phyloP scores from a whole-genome alignment of 2,329 filamentous ascomycete species.

The Akanthomyces lecanii region DNA sequence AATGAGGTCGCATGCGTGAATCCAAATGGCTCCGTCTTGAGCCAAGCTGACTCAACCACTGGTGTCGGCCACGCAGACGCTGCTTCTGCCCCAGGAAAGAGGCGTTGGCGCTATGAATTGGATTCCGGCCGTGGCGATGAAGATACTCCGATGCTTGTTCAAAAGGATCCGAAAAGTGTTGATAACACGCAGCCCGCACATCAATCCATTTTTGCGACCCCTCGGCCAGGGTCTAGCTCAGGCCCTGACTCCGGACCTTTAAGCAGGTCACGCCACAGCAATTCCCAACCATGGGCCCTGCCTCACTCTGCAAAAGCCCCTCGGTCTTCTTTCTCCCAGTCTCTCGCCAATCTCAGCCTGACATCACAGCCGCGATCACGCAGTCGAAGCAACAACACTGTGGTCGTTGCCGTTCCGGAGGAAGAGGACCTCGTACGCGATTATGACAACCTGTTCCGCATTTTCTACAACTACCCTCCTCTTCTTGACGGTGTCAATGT shows the following conservation, averaged over 20 bases:
- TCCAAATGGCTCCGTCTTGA: conserved; percentile 11
- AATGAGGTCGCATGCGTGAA: conserved; percentile 42
- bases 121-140: conserved; percentile 68
- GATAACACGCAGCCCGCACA: conserved; percentile 23
- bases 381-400: conserved; percentile 23
- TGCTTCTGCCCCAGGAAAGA: conserved; percentile 30
- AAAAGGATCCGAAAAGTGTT: conserved; percentile 52
- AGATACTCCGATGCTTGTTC: conserved; percentile 83
- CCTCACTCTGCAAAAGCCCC: conserved; percentile 16
- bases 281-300: conserved; percentile 48
- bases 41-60: conserved; percentile 13
- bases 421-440: conserved; percentile 78
- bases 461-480: conserved; percentile 92
- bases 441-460: conserved; percentile 92
- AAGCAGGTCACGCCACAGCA: conserved; percentile 31
- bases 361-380: conserved; percentile 39
- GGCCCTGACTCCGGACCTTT: conserved; percentile 31
- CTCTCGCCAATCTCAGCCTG: conserved; percentile 72
- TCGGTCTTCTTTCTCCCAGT: conserved; percentile 66
- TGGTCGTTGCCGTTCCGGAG: conserved; percentile 48
- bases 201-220: conserved; percentile 31
- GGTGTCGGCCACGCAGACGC: neutral
- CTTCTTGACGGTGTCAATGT: conserved; percentile 81
- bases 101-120: conserved; percentile 82
- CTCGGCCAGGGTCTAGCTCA: conserved; percentile 41